phyloP scores from a whole-genome alignment of 257 asterid species.

The Nicotiana tomentosiformis region DNA sequence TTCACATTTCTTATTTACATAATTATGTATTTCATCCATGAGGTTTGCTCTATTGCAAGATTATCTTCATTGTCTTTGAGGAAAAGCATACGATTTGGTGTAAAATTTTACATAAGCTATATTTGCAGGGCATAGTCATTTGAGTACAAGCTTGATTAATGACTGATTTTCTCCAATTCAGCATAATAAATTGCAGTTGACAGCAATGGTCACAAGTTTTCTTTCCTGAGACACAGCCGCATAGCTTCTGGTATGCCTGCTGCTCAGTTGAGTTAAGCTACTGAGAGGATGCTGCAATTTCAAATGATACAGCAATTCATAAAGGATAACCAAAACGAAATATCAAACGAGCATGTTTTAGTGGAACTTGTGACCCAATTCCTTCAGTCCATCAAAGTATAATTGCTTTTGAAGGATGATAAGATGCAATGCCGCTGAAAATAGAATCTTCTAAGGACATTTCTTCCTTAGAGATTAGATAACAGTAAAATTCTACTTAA shows the following conservation, averaged over 20 bases:
- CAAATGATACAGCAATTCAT: background rate
- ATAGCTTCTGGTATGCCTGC: background rate
- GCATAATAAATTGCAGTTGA: background rate
- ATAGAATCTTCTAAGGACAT: background rate
- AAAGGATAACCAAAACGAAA: background rate
- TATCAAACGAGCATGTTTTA: too few species aligned
- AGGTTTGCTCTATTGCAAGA: background rate
- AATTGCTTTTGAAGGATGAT: background rate
- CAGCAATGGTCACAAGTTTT: too few species aligned
- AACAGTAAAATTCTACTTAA: background rate
- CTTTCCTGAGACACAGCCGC: background rate
- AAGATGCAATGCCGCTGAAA: background rate
- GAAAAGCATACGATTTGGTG: background rate
- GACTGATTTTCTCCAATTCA: background rate
- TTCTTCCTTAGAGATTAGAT: background rate
- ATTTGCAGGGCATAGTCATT: background rate
- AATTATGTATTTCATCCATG: conserved; percentile 5
- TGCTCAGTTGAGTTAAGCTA: background rate
- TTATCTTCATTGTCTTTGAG: background rate
- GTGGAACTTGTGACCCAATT: too few species aligned
- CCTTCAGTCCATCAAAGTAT: too few species aligned
- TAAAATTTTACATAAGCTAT: background rate
- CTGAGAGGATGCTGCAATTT: too few species aligned
- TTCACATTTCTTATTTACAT: background rate
- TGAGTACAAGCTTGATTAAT: background rate